Conservation (phyloP, 192 early-diverging fungal species). For the Umbelopsis sp. region DNA sequence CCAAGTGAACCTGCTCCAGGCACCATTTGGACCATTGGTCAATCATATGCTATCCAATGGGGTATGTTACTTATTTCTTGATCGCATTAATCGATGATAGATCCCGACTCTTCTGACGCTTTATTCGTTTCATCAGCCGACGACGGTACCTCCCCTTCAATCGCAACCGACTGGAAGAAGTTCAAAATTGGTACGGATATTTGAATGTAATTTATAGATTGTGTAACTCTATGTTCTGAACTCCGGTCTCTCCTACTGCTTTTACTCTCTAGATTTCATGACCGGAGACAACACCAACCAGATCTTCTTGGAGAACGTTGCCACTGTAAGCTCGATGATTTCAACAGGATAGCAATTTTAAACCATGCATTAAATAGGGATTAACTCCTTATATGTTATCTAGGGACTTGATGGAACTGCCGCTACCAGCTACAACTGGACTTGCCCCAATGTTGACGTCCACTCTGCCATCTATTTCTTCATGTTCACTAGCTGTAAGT, state of each 20-base stretch:
- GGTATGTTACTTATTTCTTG: constrained; percentile 1
- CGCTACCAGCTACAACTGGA: constrained; percentile 13
- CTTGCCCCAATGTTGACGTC: constrained; percentile 28
- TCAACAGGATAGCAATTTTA: background rate
- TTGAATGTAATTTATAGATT: background rate
- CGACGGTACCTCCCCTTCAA: constrained; percentile 14
- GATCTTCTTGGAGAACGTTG: constrained; percentile 25
- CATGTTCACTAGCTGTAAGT: constrained; percentile 41
- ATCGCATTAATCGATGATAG: background rate
- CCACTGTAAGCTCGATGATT: constrained; percentile 23
- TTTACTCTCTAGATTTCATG: constrained; percentile 36
- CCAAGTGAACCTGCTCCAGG: constrained; percentile 34
- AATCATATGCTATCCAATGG: constrained; percentile 30
- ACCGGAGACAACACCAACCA: constrained; percentile 40
- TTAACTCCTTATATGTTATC: background rate
- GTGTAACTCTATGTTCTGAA: constrained; percentile 5
- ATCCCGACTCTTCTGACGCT: background rate
- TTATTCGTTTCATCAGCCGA: constrained; percentile 17
- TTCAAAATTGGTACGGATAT: constrained; percentile 34
- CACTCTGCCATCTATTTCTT: constrained; percentile 42
- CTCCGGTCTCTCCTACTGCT: background rate
- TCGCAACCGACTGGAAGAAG: constrained; percentile 22
- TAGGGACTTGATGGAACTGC: constrained; percentile 28
- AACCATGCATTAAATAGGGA: background rate
- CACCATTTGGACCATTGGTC: constrained; percentile 31